Evolutionary conservation across 2,329 filamentous ascomycete species (phyloP).

Genomic region (Magnaporthiopsis incrustans): DNA sequence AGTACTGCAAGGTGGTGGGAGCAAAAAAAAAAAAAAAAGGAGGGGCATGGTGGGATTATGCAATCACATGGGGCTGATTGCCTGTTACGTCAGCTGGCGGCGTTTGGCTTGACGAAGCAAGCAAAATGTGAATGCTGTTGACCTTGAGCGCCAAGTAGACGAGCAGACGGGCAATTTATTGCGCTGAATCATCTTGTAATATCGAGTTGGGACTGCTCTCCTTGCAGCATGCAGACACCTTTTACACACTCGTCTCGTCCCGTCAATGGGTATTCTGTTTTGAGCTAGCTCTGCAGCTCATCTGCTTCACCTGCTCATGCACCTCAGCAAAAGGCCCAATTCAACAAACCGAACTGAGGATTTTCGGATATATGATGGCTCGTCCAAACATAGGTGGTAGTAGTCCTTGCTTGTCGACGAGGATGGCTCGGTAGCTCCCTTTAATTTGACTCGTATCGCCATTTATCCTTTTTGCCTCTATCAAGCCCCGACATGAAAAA

Average conservation of each 20-base stretch:
- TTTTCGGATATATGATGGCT: too few species aligned
- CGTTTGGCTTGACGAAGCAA: not conserved
- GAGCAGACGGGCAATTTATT: not conserved
- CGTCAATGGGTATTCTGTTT: not conserved
- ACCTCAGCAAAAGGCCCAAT: too few species aligned
- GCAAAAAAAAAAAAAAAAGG: not conserved
- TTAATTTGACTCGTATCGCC: too few species aligned
- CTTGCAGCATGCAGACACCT: not conserved
- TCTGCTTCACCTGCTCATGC: too few species aligned
- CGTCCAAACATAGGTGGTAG: too few species aligned
- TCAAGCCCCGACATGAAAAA: not conserved
- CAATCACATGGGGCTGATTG: not conserved
- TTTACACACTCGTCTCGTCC: not conserved
- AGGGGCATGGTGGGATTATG: not conserved
- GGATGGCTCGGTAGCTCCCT: too few species aligned
- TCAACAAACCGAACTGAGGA: too few species aligned
- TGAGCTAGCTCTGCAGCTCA: too few species aligned
- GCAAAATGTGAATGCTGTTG: too few species aligned
- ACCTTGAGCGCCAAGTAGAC: not conserved
- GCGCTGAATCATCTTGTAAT: not conserved
- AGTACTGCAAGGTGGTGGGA: not conserved
- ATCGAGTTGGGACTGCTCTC: not conserved
- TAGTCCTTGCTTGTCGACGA: too few species aligned
- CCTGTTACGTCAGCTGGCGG: not conserved
- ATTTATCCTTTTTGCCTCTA: not conserved